phyloP scores from a whole-genome alignment of 257 asterid species.

The Penstemon newberryi region DNA sequence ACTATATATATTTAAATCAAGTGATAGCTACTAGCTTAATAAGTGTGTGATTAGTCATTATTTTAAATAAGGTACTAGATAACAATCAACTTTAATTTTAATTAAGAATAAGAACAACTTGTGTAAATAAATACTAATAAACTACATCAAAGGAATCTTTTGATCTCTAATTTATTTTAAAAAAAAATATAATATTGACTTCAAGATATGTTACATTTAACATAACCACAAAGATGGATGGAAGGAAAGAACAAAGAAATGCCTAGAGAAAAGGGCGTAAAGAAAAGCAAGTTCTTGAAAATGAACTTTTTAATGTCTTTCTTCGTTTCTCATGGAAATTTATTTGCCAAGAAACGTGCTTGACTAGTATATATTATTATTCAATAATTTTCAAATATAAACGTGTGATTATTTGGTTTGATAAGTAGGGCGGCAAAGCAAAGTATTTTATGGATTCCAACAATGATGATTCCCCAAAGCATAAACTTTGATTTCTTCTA shows the following conservation, averaged over 20 bases:
- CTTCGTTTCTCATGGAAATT: constrained; percentile 30
- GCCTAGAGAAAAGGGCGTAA: constrained; percentile 27
- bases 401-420: constrained; percentile 37
- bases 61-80: too few species aligned
- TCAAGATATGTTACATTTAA: background rate
- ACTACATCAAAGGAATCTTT: constrained; percentile 5
- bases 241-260: constrained; percentile 35
- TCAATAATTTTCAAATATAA: constrained; percentile 1
- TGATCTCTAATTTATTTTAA: background rate
- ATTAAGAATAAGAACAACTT: too few species aligned
- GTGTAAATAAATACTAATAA: background rate
- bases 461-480: too few species aligned
- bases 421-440: constrained; percentile 31
- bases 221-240: background rate
- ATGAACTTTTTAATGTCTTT: constrained; percentile 20
- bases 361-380: constrained; percentile 24
- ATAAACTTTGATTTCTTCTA: too few species aligned
- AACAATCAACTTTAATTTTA: too few species aligned
- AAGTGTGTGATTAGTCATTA: too few species aligned
- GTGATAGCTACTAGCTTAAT: too few species aligned
- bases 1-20: too few species aligned
- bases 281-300: constrained; percentile 31
- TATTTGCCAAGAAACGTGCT: constrained; percentile 40
- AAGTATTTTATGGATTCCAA: background rate
- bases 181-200: background rate